Evolutionary conservation across 148 eudicot species (phyloP).

Genomic region (Rhododendron simsii): DNA sequence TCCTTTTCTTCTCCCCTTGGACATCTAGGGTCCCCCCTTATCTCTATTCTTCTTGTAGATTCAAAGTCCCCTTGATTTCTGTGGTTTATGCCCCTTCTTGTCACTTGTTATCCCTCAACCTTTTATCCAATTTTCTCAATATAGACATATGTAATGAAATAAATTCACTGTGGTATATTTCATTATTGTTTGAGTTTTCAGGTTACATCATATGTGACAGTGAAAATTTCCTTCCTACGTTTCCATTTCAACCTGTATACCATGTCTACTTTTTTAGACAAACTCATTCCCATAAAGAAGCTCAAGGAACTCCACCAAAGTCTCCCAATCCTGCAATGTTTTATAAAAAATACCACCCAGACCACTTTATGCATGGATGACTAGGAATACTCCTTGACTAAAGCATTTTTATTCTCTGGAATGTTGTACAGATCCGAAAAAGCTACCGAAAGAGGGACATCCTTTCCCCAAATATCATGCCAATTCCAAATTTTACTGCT

Average conservation of each 20-base stretch:
- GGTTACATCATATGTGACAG: neutral
- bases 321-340: neutral
- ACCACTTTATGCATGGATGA: neutral
- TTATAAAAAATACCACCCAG: neutral
- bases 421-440: neutral
- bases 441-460: neutral
- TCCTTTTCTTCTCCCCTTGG: neutral
- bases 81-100: neutral
- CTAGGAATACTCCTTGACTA: neutral
- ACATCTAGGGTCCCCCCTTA: neutral
- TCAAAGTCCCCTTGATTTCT: neutral
- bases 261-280: neutral
- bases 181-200: neutral
- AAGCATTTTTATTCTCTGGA: neutral
- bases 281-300: neutral
- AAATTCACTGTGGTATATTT: neutral
- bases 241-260: neutral
- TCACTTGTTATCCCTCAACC: neutral
- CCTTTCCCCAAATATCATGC: neutral
- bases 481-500: neutral
- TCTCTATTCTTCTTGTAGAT: neutral
- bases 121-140: neutral
- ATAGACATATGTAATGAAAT: neutral
- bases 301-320: neutral
- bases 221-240: neutral